phyloP scores from a whole-genome alignment of 805 yeast species.

The Debaryomyces prosopidis region DNA sequence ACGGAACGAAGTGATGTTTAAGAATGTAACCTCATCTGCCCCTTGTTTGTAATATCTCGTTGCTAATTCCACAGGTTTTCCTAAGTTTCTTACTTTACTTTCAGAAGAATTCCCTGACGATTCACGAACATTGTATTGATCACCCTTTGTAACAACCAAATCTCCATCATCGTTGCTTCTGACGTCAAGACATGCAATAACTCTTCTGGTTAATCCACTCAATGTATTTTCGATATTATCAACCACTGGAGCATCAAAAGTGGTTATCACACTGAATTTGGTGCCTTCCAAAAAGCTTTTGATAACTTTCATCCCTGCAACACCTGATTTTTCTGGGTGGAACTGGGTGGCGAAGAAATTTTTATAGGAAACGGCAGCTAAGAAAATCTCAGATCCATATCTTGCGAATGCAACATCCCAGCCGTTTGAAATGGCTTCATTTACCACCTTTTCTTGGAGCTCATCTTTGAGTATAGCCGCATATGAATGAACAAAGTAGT shows the following conservation, averaged over 20 bases:
- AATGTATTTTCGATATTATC: conserved; percentile 31
- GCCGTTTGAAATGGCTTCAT: conserved; percentile 31
- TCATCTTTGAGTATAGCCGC: conserved; percentile 63
- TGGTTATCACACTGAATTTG: conserved; percentile 23
- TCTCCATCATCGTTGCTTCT: conserved; percentile 93
- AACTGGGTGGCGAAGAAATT: conserved; percentile 95
- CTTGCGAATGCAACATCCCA: conserved; percentile 76
- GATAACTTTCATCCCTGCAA: conserved; percentile 80
- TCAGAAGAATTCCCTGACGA: conserved; percentile 35
- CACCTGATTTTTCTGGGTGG: conserved; percentile 98
- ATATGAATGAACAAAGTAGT: conserved; percentile 93
- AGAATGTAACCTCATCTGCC: conserved; percentile 94
- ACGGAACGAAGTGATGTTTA: conserved; percentile 93
- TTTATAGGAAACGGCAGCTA: conserved; percentile 76
- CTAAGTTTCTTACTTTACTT: conserved; percentile 80
- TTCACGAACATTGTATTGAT: conserved; percentile 96
- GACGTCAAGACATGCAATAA: conserved; percentile 97
- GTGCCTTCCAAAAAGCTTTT: conserved; percentile 63
- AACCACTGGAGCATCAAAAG: conserved; percentile 19
- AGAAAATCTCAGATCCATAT: conserved; percentile 77
- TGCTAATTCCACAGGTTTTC: conserved; percentile 95
- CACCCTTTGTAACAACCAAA: conserved; percentile 97
- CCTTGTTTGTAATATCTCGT: conserved; percentile 89
- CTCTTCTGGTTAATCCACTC: conserved; percentile 81
- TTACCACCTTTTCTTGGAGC: conserved; percentile 24